Percentiles rank a stretch among this genome's conserved stretches.
These are phyloP conservation scores for Lolium perenne DNA, from an alignment of 176 grass and related monocot species.

Conservation along the genomic window DNA sequence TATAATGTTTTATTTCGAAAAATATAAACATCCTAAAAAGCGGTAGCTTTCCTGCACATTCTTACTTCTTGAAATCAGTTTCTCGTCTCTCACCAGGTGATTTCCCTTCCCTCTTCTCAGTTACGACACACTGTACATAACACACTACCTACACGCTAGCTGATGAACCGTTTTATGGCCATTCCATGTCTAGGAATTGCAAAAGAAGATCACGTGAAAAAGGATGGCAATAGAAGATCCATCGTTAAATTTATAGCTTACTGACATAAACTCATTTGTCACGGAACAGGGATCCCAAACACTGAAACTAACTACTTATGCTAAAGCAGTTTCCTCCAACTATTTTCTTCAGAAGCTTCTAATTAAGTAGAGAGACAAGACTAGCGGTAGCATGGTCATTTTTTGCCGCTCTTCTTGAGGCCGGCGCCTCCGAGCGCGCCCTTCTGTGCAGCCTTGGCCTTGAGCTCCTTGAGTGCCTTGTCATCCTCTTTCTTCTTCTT, in stretches of 20 bases:
- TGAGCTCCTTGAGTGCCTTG: constrained; percentile 68
- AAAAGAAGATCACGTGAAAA: not conserved
- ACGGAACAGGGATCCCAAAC: not conserved
- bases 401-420: constrained; percentile 71
- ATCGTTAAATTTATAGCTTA: not conserved
- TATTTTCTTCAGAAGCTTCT: not conserved
- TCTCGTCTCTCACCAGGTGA: no score
- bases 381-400: not conserved
- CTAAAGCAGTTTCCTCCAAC: not conserved
- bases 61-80: no score
- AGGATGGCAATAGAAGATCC: not conserved
- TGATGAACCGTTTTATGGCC: no score
- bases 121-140: no score
- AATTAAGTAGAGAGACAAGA: not conserved
- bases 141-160: no score
- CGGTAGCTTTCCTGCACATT: no score
- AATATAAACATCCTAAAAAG: no score
- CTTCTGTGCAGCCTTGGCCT: constrained; percentile 58
- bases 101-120: no score
- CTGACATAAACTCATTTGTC: not conserved
- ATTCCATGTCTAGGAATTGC: no score
- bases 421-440: constrained; percentile 57
- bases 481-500: constrained; percentile 64
- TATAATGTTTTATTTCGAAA: no score
- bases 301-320: not conserved